Base-by-base conservation (phyloP, 805 yeast species). In the Nakazawaea peltata region DNA sequence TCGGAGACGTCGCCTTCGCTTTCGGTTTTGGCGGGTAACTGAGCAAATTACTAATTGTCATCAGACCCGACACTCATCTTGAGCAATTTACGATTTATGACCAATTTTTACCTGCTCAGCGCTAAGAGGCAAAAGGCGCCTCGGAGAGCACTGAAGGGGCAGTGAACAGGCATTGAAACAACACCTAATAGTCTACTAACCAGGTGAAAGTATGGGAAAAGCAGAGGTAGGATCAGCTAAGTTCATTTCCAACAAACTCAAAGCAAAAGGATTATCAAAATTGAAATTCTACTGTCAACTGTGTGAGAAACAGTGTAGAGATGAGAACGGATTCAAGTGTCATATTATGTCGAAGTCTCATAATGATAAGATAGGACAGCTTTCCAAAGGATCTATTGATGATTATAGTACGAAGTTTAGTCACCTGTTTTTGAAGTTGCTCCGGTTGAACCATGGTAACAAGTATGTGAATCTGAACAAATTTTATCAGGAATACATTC, bases 241-340 rank as follows among this genome's bases (percentile, higher is more conserved):
- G 51, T 74, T 73, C 53, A 61, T 81, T 33, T 69, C 90, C 21
- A 85, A 83, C 48, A 77, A 80, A 54, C 69, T 84, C 68, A 84
- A 83, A 58, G 75, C 85, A 18, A 66, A 73, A 32, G 97, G 97
- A 2, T 74, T 88, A 18, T 97, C 88, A 57, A 78, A 83, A 50
- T 71, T 92, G 34, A 68, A 75, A 41, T 90, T 75, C 68, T 94
- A 87, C 57, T 92, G 99, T 56, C 97, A 81, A 54, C 69, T 85
- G 3, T 92, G 99, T 50, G 74, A 70, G 51, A 86, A 90, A 50
- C 99, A 92, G 59, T 88, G 97, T 54, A 63, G 97, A 37, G 99
- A 94, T 54, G 94, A 83, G 43, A 90, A 92, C 58, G 99, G 98
- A 18, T 92, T 83, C 63, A 81, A 82, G 48, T 81, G 90, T 48